Percentiles rank a stretch among this genome's conserved stretches.
Evolutionary conservation across 305 asterid species (phyloP).

Genomic region (Fraxinus nigra): DNA sequence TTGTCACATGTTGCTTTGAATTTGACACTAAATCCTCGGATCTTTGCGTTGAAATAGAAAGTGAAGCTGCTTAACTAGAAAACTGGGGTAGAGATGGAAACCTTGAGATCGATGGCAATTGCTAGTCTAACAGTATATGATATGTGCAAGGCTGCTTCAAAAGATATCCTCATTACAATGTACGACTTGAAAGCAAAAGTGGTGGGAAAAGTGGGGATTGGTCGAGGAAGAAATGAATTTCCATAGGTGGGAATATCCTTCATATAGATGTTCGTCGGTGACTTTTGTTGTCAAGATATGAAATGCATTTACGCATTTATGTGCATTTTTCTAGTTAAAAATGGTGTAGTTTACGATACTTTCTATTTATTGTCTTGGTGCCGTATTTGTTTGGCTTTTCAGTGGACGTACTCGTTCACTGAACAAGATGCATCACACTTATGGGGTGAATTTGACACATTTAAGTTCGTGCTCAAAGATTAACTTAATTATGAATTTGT

Average conservation of each 20-base stretch:
- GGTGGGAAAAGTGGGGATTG: constrained; percentile 92
- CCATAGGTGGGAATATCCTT: background rate
- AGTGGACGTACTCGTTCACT: background rate
- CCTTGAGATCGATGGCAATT: constrained; percentile 67
- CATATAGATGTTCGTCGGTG: background rate
- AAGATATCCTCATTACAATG: constrained; percentile 58
- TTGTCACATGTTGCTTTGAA: constrained; percentile 61
- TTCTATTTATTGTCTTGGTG: background rate
- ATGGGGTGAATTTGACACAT: background rate
- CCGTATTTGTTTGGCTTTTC: background rate
- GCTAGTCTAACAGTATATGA: constrained; percentile 87
- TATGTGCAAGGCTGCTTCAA: constrained; percentile 92
- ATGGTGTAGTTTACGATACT: background rate
- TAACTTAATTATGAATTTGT: background rate
- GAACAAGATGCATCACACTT: background rate
- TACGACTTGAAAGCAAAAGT: constrained; percentile 61
- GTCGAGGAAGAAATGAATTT: constrained; percentile 52
- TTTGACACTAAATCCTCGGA: constrained; percentile 51
- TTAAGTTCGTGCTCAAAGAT: background rate
- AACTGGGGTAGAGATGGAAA: constrained; percentile 96
- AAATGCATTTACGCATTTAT: background rate
- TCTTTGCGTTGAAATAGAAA: constrained; percentile 56
- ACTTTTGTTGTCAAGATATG: background rate
- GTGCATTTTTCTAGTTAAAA: background rate
- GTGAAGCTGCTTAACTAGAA: constrained; percentile 55